Percentiles rank a stretch among this genome's conserved stretches.
Conservation (phyloP, 148 eudicot species). For the Chenopodium berlandieri region DNA sequence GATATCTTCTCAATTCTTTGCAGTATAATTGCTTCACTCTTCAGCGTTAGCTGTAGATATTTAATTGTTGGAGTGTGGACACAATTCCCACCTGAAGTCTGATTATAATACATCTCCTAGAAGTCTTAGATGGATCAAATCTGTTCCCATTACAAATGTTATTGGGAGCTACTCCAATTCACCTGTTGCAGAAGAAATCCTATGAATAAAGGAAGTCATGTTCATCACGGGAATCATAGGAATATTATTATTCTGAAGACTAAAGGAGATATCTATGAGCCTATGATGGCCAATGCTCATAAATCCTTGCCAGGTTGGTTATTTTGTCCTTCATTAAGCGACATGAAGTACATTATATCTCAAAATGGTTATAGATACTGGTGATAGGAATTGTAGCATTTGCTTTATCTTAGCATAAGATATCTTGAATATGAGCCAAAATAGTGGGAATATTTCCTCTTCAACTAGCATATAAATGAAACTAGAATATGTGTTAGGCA, state of each 20-base stretch:
- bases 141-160: too few species aligned
- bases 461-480: neutral
- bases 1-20: neutral
- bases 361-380: neutral
- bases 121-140: neutral
- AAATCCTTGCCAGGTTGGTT: neutral
- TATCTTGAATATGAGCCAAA: neutral
- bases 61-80: neutral
- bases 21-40: neutral
- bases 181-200: neutral
- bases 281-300: neutral
- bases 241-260: too few species aligned
- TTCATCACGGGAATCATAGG: neutral
- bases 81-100: neutral
- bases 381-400: neutral
- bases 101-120: neutral
- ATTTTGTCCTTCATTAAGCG: neutral
- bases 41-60: neutral
- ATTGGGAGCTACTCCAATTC: neutral
- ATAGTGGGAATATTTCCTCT: neutral
- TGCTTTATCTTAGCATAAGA: neutral
- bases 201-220: too few species aligned
- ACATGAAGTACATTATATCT: neutral
- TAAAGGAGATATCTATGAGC: neutral
- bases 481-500: neutral